These are phyloP conservation scores for Elsinoe fawcettii DNA, from an alignment of 2,329 filamentous ascomycete species.

Conservation along the genomic window DNA sequence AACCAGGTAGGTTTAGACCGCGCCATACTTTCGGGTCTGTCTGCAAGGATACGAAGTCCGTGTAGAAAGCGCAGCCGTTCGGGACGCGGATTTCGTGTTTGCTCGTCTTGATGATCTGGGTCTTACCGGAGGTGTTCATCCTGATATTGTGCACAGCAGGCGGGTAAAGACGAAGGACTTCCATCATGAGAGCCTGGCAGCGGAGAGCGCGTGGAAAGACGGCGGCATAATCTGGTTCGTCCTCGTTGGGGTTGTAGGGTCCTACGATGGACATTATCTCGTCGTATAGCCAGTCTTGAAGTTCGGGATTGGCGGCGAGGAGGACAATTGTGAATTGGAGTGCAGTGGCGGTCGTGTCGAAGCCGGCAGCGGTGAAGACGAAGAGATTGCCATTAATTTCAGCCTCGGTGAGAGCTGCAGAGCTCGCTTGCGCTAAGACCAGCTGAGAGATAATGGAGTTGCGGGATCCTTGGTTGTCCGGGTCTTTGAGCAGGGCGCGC, in stretches of 20 bases:
- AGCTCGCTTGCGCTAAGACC: neutral
- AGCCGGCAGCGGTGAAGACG: conserved; percentile 41
- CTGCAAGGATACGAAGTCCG: conserved; percentile 29
- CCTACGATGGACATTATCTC: conserved; percentile 32
- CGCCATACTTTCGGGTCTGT: conserved; percentile 19
- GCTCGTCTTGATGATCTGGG: conserved; percentile 2
- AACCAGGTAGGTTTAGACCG: conserved; percentile 14
- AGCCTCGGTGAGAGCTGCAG: conserved; percentile 27
- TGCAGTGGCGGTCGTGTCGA: conserved; percentile 45
- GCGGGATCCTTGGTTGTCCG: neutral
- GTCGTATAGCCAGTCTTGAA: conserved; percentile 46
- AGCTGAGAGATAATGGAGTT: conserved; percentile 6
- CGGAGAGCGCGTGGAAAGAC: conserved; percentile 36
- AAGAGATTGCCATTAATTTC: conserved; percentile 42
- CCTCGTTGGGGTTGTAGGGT: conserved; percentile 22
- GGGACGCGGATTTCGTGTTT: conserved; percentile 26
- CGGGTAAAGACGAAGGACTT: conserved; percentile 38
- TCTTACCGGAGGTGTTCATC: neutral
- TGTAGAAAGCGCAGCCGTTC: conserved; percentile 29
- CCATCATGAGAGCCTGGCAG: conserved; percentile 44
- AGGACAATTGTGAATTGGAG: conserved; percentile 41
- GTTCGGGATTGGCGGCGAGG: conserved; percentile 39
- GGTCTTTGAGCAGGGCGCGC: neutral
- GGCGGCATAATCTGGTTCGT: conserved; percentile 33
- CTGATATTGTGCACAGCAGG: conserved; percentile 29